Conservation (phyloP, 768 basidiomycete genomes). For the Suillus tomentosus region DNA sequence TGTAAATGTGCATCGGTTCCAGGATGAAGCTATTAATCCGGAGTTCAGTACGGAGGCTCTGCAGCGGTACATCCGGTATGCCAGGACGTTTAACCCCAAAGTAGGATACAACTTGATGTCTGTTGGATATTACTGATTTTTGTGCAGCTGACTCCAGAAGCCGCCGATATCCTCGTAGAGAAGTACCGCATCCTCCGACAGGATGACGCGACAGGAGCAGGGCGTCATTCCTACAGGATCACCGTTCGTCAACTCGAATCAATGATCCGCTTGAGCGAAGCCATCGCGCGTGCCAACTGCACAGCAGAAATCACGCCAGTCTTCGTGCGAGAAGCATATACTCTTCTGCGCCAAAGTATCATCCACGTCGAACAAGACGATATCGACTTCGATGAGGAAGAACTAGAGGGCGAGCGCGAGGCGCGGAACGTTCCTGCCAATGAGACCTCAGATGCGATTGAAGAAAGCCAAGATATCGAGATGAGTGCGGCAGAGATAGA, state of each 20-base stretch:
- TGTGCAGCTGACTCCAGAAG: slow-evolving; percentile 83
- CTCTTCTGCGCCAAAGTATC: slow-evolving; percentile 92
- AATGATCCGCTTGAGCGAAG: slow-evolving; percentile 97
- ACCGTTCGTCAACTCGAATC: slow-evolving; percentile 98
- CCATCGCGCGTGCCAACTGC: slow-evolving; percentile 96
- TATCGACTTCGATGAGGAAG: slow-evolving; percentile 95
- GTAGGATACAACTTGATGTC: slow-evolving; percentile 40
- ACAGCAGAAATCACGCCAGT: slow-evolving; percentile 94
- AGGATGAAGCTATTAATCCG: slow-evolving; percentile 91
- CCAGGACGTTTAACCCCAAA: slow-evolving; percentile 97
- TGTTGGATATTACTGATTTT: slow-evolving; percentile 12
- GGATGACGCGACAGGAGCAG: slow-evolving; percentile 87
- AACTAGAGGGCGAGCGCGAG: slow-evolving; percentile 58
- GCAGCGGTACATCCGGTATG: slow-evolving; percentile 96
- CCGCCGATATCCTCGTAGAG: slow-evolving; percentile 90
- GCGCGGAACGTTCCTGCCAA: slow-evolving; percentile 34
- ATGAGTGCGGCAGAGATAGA: slow-evolving; percentile 66
- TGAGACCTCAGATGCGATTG: slow-evolving; percentile 39
- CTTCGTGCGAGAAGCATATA: slow-evolving; percentile 95
- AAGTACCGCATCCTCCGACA: slow-evolving; percentile 92
- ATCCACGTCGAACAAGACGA: slow-evolving; percentile 99
- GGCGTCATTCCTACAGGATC: slow-evolving; percentile 93
- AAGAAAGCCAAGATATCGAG: slow-evolving; percentile 60
- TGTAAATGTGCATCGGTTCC: slow-evolving; percentile 95
- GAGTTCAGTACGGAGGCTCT: slow-evolving; percentile 97